These are phyloP conservation scores for Dendrostoma leiphaemia DNA, from an alignment of 2,329 filamentous ascomycete species.

Conservation along the genomic window DNA sequence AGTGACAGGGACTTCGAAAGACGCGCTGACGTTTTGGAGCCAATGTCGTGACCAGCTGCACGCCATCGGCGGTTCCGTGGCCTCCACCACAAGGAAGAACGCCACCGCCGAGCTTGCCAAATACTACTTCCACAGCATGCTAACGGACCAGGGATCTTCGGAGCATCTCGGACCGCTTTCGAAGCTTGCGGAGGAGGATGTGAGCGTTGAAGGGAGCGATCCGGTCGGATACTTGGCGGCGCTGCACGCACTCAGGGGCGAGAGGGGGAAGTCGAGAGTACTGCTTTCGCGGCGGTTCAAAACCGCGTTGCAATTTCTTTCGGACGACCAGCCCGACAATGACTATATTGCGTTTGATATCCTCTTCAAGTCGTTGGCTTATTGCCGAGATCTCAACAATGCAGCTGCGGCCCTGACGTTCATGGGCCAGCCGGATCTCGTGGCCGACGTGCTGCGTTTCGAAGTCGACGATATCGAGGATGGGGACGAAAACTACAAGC, in stretches of 20 bases:
- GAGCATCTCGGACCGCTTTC: conserved; percentile 16
- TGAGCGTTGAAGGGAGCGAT: neutral
- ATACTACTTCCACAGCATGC: conserved; percentile 24
- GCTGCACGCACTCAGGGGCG: conserved; percentile 14
- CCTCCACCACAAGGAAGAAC: neutral
- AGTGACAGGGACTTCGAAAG: neutral
- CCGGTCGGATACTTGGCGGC: conserved; percentile 18
- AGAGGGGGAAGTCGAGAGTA: conserved; percentile 17
- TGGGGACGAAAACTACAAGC: neutral
- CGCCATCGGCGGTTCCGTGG: conserved; percentile 20
- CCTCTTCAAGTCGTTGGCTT: conserved; percentile 8
- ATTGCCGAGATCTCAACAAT: conserved; percentile 8
- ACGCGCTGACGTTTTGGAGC: conserved; percentile 19
- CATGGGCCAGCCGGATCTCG: conserved; percentile 4
- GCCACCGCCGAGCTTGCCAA: conserved; percentile 20
- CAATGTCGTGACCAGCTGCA: conserved; percentile 20
- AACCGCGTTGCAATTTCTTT: conserved; percentile 1
- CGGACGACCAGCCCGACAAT: conserved; percentile 18
- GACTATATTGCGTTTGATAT: conserved; percentile 9
- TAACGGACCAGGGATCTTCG: conserved; percentile 8
- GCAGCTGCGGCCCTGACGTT: conserved; percentile 6
- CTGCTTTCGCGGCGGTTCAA: conserved; percentile 9
- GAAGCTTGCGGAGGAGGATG: conserved; percentile 14
- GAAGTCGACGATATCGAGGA: neutral
- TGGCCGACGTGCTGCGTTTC: neutral